Evolutionary conservation across 495 filamentous ascomycete genomes (phyloP).

Genomic region (Xylaria longipes): DNA sequence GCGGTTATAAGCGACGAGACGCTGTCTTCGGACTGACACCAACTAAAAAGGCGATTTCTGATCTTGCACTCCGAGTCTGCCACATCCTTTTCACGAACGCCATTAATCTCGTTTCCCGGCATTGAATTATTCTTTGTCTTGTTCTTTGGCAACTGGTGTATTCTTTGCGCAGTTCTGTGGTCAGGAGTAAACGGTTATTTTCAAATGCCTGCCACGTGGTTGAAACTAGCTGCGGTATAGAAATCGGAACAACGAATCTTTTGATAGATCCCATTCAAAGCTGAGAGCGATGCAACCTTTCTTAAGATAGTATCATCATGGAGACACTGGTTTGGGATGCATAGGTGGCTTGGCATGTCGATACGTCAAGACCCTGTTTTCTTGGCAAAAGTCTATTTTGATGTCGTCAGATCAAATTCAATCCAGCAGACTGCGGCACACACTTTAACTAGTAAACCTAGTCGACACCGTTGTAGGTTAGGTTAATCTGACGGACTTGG

Average conservation of each 20-base stretch:
- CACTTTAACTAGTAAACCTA: not conserved
- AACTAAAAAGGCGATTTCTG: conserved; percentile 55
- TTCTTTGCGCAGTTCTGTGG: not conserved
- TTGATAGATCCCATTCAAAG: not conserved
- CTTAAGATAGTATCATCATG: not conserved
- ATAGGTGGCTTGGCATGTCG: not conserved
- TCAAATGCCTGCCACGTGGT: not conserved
- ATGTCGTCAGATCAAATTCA: conserved; percentile 14
- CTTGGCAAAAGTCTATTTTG: conserved; percentile 19
- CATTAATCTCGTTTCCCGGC: not conserved
- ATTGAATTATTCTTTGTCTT: not conserved
- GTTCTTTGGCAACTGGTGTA: not conserved
- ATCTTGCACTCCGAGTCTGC: conserved; percentile 35
- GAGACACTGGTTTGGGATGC: not conserved
- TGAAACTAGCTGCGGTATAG: not conserved
- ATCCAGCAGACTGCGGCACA: not conserved
- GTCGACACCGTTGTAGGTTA: not conserved
- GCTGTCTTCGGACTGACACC: conserved; percentile 58
- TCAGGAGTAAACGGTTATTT: not conserved
- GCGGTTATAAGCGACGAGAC: conserved; percentile 63
- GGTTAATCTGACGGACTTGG: not conserved
- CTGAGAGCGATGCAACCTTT: not conserved
- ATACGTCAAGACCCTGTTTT: conserved; percentile 18
- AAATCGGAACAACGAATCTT: not conserved
- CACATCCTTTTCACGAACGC: not conserved